Conservation (phyloP, 2,329 filamentous ascomycete genomes). For the Arthroderma sp. region DNA sequence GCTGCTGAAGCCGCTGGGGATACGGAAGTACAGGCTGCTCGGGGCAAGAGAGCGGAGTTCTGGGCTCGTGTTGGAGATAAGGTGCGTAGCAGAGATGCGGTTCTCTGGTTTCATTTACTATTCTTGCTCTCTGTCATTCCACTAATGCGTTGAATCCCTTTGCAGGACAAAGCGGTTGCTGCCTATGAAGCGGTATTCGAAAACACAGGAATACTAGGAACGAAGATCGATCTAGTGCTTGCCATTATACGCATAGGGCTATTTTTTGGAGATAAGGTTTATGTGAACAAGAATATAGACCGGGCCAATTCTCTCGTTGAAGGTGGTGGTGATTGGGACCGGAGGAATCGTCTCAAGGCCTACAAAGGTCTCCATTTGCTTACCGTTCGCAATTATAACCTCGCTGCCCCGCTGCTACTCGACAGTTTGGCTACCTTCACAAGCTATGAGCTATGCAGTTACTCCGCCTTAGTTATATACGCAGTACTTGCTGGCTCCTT, state of each 20-base stretch:
- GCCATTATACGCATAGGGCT: constrained; percentile 91
- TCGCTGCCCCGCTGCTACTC: constrained; percentile 81
- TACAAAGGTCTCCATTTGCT: constrained; percentile 92
- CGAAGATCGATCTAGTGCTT: constrained; percentile 92
- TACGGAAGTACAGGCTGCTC: constrained; percentile 82
- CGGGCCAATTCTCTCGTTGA: constrained; percentile 83
- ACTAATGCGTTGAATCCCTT: constrained; percentile 1
- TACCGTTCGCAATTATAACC: constrained; percentile 78
- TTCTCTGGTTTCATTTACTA: background rate
- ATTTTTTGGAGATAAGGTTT: constrained; percentile 85
- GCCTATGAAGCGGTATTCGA: constrained; percentile 89
- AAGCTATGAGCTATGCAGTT: constrained; percentile 95
- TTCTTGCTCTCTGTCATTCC: constrained; percentile 7
- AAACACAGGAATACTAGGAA: constrained; percentile 92
- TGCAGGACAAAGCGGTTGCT: constrained; percentile 80
- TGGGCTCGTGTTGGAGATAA: constrained; percentile 94
- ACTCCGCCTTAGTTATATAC: constrained; percentile 88
- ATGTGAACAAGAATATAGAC: constrained; percentile 89
- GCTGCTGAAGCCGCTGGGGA: constrained; percentile 92
- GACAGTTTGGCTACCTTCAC: constrained; percentile 97
- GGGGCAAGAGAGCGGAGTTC: constrained; percentile 90
- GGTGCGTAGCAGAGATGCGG: constrained; percentile 36
- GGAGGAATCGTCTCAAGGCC: constrained; percentile 93
- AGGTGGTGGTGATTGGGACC: constrained; percentile 94
- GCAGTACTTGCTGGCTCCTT: constrained; percentile 89